phyloP scores from a whole-genome alignment of 192 early-diverging fungal species.

The Backusella australiensis region DNA sequence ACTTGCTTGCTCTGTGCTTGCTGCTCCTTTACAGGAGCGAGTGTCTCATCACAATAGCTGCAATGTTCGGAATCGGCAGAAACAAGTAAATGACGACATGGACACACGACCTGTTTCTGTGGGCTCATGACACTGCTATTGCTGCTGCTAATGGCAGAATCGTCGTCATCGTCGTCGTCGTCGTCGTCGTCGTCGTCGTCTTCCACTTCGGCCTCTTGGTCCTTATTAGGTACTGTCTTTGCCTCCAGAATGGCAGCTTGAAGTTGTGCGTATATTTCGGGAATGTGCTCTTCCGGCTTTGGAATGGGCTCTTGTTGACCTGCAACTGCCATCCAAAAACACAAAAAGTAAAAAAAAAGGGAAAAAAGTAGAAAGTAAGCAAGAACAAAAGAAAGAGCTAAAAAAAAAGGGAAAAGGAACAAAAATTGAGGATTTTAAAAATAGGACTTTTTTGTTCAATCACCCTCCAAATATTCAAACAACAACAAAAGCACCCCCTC shows the following conservation, averaged over 20 bases:
- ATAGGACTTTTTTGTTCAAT: background rate
- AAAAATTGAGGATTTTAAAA: background rate
- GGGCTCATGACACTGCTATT: background rate
- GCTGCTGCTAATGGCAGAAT: slow-evolving; percentile 3
- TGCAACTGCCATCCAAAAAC: slow-evolving; percentile 1
- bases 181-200: background rate
- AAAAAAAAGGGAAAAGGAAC: background rate
- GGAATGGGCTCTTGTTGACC: slow-evolving; percentile 10
- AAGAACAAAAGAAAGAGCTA: background rate
- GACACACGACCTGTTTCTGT: background rate
- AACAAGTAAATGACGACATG: slow-evolving; percentile 14
- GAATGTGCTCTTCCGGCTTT: background rate
- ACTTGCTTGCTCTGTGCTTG: background rate
- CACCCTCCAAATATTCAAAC: background rate
- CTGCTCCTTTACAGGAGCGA: background rate
- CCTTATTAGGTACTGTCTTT: background rate
- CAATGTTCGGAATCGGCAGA: slow-evolving; percentile 6
- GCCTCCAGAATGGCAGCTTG: background rate
- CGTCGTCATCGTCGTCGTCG: background rate
- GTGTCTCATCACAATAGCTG: slow-evolving; percentile 8
- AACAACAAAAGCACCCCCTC: background rate
- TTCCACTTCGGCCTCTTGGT: background rate
- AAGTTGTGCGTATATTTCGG: background rate
- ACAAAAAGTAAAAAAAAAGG: background rate
- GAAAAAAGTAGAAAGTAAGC: background rate